Base-by-base conservation (phyloP, 2,329 filamentous ascomycete species). In the Piedraia hortae region DNA sequence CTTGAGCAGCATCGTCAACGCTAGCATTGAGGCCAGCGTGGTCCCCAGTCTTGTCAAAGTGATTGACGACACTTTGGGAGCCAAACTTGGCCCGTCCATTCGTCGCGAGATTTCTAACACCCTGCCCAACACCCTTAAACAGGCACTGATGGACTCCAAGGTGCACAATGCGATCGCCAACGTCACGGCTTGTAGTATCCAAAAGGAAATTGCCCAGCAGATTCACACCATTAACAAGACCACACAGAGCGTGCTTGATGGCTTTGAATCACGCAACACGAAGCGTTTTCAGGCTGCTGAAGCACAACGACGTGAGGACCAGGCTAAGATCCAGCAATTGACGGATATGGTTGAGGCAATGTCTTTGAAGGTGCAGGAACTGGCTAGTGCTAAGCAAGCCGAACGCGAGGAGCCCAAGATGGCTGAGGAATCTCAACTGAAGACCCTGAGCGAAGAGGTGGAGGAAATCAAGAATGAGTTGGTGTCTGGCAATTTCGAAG, bases 111-210 rank as follows among this genome's bases (percentile, higher is more conserved):
- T 90, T 31, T 12, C 12, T 12, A 16, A 12, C 15, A 47, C 57
- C 16, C 51, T 93, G 16, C 75, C 77, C 2, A 51, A 58, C 28
- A 58, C 64, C 6, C 51, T 88, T 26, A 50, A 53, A 20, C 60
- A 63, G 31, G 62, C 71, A 11, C 45, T 91, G 23, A 67, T 74
- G 37, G 71, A 69, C 31, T 64, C 66, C 6, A 68, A 80, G 21
- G 53, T 85, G 17, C 51, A 75, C 30, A 69, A 69, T 35, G 50
- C 58, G 4, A 62, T 91, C 24, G 59, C 69, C 3, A 74, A 88
- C 23, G 59, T 65, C 22, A 58, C 89, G 15, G 54, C 64, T 3
- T 59, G 62, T 31, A 63, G 60, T 21, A 56, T 90, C 14, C 51
- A 61, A 4, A 48, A 59, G 19, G 63, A 61, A 24, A 54, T 90